Base-by-base conservation (phyloP, 805 yeast genomes). In the Candida easanensis region DNA sequence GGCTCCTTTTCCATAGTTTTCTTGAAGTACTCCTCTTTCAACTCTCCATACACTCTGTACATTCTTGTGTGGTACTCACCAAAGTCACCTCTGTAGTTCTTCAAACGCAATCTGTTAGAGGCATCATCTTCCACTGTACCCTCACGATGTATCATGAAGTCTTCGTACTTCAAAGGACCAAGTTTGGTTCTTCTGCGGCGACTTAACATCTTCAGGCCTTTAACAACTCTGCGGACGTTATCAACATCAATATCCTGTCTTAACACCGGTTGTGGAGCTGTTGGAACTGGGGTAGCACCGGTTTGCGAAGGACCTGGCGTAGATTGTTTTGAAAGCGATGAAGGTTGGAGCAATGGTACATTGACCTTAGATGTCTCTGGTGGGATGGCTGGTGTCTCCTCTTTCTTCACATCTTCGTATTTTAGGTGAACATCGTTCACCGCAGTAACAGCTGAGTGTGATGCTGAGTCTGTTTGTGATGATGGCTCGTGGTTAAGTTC, bases 61-160 rank as follows among this genome's bases (percentile, higher is more conserved):
- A 57, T 50, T 22, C 48, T 50, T 5, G 51, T 43, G 22, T 49
- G 49, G 21, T 48, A 52, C 36, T 58, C 63, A 13, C 44, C 57
- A 36, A 39, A 58, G 35, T 58, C 63, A 13, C 63, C 63, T 34
- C 51, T 55, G 37, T 58, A 58, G 31, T 49, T 53, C 39, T 55
- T 56, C 22, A 58, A 36, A 38, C 58, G 54, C 19, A 54, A 21
- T 42, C 60, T 45, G 32, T 32, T 37, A 4, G 42, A 34, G 4
- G 50, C 44, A 22, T 51, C 60, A 17, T 50, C 53, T 18, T 41
- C 49, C 14, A 44, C 48, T 2, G 22, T 22, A 4, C 42, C 40
- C 17, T 49, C 49, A 31, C 48, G 50, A 16, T 40, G 25, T 4
- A 58, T 49, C 17, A 41, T 19, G 10, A 15, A n/a, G 37, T 56